These are phyloP conservation scores for Wickerhamiella hasegawae DNA, from an alignment of 805 yeast species.

Conservation along the genomic window DNA sequence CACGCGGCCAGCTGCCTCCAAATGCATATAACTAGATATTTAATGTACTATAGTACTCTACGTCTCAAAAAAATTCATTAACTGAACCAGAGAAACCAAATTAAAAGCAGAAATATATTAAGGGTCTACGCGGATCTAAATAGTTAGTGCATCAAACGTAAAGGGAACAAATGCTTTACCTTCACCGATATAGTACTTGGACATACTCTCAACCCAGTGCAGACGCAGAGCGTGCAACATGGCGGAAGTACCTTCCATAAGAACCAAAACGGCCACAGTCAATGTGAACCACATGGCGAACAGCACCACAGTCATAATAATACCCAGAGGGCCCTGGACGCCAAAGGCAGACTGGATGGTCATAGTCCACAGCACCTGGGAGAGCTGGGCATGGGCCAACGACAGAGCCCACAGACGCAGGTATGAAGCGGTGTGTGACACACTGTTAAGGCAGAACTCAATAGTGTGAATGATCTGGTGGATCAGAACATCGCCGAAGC, in stretches of 20 bases:
- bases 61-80: too few relatives aligned
- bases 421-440: conserved; percentile 96
- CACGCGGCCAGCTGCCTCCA: conserved; percentile 42
- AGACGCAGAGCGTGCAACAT: conserved; percentile 97
- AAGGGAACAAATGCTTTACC: conserved; percentile 88
- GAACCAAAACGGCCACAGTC: conserved; percentile 78
- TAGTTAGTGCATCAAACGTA: conserved; percentile 29
- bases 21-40: conserved; percentile 31
- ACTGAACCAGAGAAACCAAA: too few relatives aligned
- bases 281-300: conserved; percentile 92
- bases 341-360: conserved; percentile 70
- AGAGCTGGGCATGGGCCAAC: conserved; percentile 89
- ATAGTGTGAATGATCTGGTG: conserved; percentile 96
- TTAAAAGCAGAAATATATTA: too few relatives aligned
- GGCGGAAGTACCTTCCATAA: conserved; percentile 98
- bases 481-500: conserved; percentile 86
- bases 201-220: conserved; percentile 99
- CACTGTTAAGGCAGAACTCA: conserved; percentile 93
- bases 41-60: not conserved
- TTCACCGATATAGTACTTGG: conserved; percentile 94
- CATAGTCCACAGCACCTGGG: conserved; percentile 94
- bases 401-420: conserved; percentile 95
- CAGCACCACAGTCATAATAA: conserved; percentile 55
- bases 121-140: not conserved
- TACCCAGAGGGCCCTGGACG: conserved; percentile 48